Percentiles rank a stretch among this genome's conserved stretches.
These are phyloP conservation scores for Bimuria novae-zelandiae DNA, from an alignment of 2,329 filamentous ascomycete genomes.

Conservation along the genomic window DNA sequence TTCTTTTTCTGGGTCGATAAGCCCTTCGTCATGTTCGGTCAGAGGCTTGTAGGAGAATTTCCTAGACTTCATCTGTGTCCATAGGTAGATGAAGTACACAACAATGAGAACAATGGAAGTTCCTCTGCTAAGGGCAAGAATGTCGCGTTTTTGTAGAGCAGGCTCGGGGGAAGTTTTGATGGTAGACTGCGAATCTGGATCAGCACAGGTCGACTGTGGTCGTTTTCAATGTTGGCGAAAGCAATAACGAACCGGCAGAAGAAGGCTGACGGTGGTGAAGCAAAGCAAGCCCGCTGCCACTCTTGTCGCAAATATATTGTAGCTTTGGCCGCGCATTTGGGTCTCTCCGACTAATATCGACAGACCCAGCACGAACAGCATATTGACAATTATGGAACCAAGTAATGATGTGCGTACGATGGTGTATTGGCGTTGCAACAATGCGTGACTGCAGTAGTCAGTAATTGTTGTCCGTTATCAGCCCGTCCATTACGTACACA, in stretches of 20 bases:
- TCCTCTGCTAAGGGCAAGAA: conserved; percentile 15
- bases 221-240: too few species aligned
- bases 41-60: conserved; percentile 21
- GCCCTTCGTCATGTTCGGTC: conserved; percentile 16
- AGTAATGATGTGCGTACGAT: conserved; percentile 89
- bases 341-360: conserved; percentile 80
- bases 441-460: conserved; percentile 68
- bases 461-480: conserved; percentile 60
- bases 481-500: conserved; percentile 19
- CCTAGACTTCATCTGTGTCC: conserved; percentile 18
- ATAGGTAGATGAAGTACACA: conserved; percentile 21
- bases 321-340: conserved; percentile 77
- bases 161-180: conserved; percentile 1
- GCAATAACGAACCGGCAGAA: conserved; percentile 69
- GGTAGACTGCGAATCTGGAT: conserved; percentile 14
- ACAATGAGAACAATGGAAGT: conserved; percentile 18
- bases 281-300: conserved; percentile 78
- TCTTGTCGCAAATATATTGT: conserved; percentile 85
- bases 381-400: conserved; percentile 83
- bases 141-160: conserved; percentile 2
- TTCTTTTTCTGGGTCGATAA: conserved; percentile 2
- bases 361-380: conserved; percentile 83
- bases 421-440: conserved; percentile 71
- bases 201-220: not conserved
- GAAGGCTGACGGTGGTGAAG: conserved; percentile 74